A percentile compares a stretch with the other conserved stretches of the same genome.
These are phyloP conservation scores for Acanthamoeba lenticulata DNA, from an alignment of 208 protist species.

Conservation along the genomic window DNA sequence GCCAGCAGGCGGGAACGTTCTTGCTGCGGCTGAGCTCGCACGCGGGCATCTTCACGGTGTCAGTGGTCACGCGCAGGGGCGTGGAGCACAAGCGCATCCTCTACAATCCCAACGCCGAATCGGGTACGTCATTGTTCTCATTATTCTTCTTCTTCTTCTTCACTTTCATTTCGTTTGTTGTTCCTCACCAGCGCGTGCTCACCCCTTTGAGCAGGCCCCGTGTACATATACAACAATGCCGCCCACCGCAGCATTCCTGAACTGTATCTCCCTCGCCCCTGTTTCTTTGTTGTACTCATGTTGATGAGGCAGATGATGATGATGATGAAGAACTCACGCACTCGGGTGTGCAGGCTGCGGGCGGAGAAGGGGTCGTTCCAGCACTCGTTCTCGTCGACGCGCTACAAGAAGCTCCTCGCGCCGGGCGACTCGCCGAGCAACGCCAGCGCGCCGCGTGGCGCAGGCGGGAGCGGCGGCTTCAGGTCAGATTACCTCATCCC, in stretches of 20 bases:
- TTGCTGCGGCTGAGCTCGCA: background rate
- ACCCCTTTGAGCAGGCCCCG: background rate
- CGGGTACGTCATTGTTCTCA: background rate
- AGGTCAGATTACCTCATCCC: slow-evolving; percentile 1
- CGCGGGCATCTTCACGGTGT: slow-evolving; percentile 23
- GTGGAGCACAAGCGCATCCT: slow-evolving; percentile 29
- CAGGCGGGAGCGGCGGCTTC: background rate
- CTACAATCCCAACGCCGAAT: background rate
- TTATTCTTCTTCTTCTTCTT: background rate
- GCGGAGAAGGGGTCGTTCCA: background rate
- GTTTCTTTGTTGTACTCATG: background rate
- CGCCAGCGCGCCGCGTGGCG: background rate
- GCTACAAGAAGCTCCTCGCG: slow-evolving; percentile 6
- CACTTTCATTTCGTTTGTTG: too few relatives aligned
- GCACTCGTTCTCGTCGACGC: background rate
- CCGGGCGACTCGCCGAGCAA: background rate
- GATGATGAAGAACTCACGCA: too few relatives aligned
- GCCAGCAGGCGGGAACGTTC: background rate
- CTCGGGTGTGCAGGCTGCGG: background rate
- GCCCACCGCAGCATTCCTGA: background rate
- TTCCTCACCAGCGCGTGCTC: too few relatives aligned
- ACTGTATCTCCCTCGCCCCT: background rate
- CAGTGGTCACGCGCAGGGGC: background rate
- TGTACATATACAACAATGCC: background rate
- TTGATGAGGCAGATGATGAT: background rate